A percentile compares a stretch with the other conserved stretches of the same genome.
These are phyloP conservation scores for Eucalyptus coolabah DNA, from an alignment of 345 rosid species.

Conservation along the genomic window DNA sequence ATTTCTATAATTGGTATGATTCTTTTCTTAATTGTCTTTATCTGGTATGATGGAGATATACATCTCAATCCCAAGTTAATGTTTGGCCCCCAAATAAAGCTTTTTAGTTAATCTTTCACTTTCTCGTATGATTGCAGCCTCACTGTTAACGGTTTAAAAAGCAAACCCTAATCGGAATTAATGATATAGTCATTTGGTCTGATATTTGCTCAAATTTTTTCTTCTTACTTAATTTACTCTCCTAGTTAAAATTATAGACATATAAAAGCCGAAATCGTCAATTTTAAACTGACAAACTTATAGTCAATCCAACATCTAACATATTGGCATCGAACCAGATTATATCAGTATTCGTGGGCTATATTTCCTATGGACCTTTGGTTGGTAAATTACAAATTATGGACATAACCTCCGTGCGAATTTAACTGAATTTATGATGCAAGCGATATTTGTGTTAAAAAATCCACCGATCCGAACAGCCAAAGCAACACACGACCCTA, in stretches of 20 bases:
- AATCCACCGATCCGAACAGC: background rate
- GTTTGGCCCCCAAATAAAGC: background rate
- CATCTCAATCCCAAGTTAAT: background rate
- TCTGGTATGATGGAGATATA: background rate
- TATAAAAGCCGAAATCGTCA: background rate
- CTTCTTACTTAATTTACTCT: background rate
- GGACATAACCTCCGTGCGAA: background rate
- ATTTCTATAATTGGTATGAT: background rate
- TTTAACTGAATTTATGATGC: rapidly evolving
- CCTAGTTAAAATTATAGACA: background rate
- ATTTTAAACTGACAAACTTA: background rate
- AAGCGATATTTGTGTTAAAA: background rate
- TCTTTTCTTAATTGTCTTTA: background rate
- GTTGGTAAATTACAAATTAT: background rate
- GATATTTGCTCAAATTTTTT: background rate
- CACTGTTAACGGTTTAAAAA: background rate
- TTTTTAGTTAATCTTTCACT: background rate
- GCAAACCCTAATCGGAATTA: background rate
- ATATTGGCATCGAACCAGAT: background rate
- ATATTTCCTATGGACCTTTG: background rate
- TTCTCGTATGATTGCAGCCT: background rate
- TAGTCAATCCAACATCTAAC: background rate
- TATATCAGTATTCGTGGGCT: background rate
- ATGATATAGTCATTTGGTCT: background rate
- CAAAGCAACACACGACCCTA: background rate